phyloP scores from a whole-genome alignment of 352 stramenopile species.

The Stramenopiles sp. region DNA sequence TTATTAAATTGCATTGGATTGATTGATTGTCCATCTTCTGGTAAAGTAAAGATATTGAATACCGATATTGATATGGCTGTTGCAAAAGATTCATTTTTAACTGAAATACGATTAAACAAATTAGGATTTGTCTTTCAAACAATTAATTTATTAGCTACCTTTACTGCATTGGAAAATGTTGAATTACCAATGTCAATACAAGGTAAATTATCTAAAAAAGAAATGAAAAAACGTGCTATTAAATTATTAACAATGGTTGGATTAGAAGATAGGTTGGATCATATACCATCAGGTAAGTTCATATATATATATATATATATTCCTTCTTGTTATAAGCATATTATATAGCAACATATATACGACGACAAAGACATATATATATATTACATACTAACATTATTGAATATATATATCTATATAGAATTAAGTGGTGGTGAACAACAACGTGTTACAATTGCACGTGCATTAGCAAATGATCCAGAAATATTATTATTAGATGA shows the following conservation, averaged over 20 bases:
- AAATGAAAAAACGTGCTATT: background rate
- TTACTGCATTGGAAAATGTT: constrained; percentile 18
- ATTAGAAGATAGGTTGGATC: constrained; percentile 13
- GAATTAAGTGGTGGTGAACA: constrained; percentile 22
- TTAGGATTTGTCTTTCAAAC: constrained; percentile 23
- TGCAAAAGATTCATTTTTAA: constrained; percentile 11
- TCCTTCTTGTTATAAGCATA: background rate
- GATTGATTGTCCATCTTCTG: constrained; percentile 17
- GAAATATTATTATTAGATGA: constrained; percentile 23
- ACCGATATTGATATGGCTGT: constrained; percentile 2
- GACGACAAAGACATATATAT: too few relatives aligned
- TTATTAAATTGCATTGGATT: constrained; percentile 13
- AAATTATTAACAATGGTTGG: constrained; percentile 17
- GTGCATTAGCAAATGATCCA: constrained; percentile 18
- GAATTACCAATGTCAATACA: constrained; percentile 9
- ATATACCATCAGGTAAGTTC: constrained; percentile 11
- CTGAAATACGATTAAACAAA: constrained; percentile 13
- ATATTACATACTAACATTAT: too few relatives aligned
- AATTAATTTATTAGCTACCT: constrained; percentile 17
- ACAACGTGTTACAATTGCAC: constrained; percentile 22
- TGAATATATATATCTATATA: background rate
- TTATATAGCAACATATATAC: too few relatives aligned
- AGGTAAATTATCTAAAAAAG: background rate
- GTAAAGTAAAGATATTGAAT: constrained; percentile 14
- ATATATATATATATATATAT: background rate